Percentiles rank a stretch among this genome's conserved stretches.
Conservation (phyloP, 257 asterid species). For the Capsicum chinense region DNA sequence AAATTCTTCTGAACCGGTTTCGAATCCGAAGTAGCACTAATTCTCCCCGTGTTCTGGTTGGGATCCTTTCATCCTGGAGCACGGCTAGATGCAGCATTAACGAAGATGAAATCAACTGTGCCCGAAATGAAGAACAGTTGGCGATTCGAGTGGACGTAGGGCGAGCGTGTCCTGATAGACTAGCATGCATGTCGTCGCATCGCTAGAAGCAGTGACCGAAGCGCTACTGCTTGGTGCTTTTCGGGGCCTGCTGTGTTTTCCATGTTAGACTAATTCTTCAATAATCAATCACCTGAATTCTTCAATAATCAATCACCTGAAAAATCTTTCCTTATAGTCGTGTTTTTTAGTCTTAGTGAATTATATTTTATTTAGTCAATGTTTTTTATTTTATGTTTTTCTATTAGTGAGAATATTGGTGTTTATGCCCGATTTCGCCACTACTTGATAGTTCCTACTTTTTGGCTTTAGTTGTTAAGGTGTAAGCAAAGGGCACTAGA, state of each 20-base stretch:
- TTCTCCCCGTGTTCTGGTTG: conserved; percentile 44
- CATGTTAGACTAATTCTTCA: too few relatives aligned
- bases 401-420: too few relatives aligned
- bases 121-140: conserved; percentile 42
- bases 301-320: too few relatives aligned
- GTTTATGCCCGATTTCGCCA: too few relatives aligned
- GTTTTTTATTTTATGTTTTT: too few relatives aligned
- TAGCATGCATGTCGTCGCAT: conserved; percentile 37
- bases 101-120: conserved; percentile 50
- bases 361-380: too few relatives aligned
- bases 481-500: too few relatives aligned
- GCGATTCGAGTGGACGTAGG: conserved; percentile 42
- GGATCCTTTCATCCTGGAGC: conserved; percentile 43
- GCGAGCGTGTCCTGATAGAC: conserved; percentile 44
- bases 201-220: conserved; percentile 38
- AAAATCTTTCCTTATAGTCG: too few relatives aligned
- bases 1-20: conserved; percentile 32
- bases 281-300: too few relatives aligned
- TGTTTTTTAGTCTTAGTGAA: too few relatives aligned
- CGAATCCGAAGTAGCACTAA: conserved; percentile 43
- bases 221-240: conserved; percentile 54
- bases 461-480: too few relatives aligned
- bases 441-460: too few relatives aligned
- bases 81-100: conserved; percentile 40
- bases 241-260: conserved; percentile 48